phyloP scores from a whole-genome alignment of 169 alveolate species.

The Plasmodium berghei region DNA sequence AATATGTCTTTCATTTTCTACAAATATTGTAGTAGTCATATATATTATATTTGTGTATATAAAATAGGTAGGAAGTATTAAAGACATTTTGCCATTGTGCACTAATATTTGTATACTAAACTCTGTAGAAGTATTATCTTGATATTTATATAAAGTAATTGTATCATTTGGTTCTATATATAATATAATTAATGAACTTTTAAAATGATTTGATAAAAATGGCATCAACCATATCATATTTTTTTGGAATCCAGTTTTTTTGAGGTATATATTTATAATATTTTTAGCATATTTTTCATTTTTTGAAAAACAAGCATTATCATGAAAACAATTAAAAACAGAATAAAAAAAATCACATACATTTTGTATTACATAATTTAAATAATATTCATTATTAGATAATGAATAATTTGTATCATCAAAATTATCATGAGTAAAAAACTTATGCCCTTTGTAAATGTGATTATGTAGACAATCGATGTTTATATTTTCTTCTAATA shows the following conservation, averaged over 20 bases:
- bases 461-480: slow-evolving; percentile 1
- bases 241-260: slow-evolving; percentile 27
- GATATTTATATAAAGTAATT: slow-evolving; percentile 60
- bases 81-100: slow-evolving; percentile 42
- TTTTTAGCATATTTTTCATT: slow-evolving; percentile 14
- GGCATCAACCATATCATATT: slow-evolving; percentile 77
- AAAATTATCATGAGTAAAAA: not conserved
- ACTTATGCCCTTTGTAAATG: not conserved
- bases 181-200: slow-evolving; percentile 31
- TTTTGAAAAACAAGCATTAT: slow-evolving; percentile 25
- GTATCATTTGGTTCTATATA: slow-evolving; percentile 15
- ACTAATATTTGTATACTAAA: slow-evolving; percentile 70
- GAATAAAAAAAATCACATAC: slow-evolving; percentile 26
- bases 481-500: slow-evolving; percentile 11
- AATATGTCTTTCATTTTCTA: slow-evolving; percentile 26
- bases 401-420: not conserved
- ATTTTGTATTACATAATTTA: slow-evolving; percentile 35
- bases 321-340: slow-evolving; percentile 19
- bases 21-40: slow-evolving; percentile 25
- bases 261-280: slow-evolving; percentile 19
- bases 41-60: slow-evolving; percentile 34
- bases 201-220: slow-evolving; percentile 45
- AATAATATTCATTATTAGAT: slow-evolving; percentile 13
- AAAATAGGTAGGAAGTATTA: slow-evolving; percentile 67
- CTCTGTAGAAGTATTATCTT: slow-evolving; percentile 27